A percentile compares a stretch with the other conserved stretches of the same genome.
These are phyloP conservation scores for Sambucus nigra DNA, from an alignment of 129 eudicot genomes.

Conservation along the genomic window DNA sequence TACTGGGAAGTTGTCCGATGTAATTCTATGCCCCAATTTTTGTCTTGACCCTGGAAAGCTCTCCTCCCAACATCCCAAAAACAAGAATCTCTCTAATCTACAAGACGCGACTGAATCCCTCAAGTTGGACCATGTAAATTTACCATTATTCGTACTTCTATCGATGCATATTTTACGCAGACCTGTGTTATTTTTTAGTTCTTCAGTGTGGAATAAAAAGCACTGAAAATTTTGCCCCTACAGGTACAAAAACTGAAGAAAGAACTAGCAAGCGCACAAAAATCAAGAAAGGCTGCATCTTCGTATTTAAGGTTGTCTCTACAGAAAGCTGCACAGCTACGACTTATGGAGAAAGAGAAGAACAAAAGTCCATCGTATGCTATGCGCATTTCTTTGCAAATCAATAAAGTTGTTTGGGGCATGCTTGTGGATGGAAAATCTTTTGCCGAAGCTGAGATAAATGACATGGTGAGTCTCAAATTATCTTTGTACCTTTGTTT, in stretches of 20 bases:
- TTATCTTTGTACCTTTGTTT: neutral
- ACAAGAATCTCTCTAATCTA: no score
- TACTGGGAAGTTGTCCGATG: no score
- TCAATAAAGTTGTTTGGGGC: slow-evolving; percentile 87
- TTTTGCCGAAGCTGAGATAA: slow-evolving; percentile 96
- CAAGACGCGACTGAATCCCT: no score
- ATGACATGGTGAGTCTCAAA: slow-evolving; percentile 63
- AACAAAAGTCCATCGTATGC: slow-evolving; percentile 97
- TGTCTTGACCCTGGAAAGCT: no score
- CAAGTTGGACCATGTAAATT: no score
- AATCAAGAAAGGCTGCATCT: slow-evolving; percentile 76
- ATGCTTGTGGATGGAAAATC: slow-evolving; percentile 98
- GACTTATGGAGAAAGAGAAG: slow-evolving; percentile 92
- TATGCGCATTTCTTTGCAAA: slow-evolving; percentile 94
- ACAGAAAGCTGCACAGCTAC: slow-evolving; percentile 89
- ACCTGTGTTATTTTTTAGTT: neutral
- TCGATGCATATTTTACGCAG: neutral
- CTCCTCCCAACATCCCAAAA: no score
- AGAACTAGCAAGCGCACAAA: slow-evolving; percentile 57
- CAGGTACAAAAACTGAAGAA: slow-evolving; percentile 75
- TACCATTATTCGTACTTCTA: no score
- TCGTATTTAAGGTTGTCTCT: slow-evolving; percentile 72
- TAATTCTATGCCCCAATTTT: no score
- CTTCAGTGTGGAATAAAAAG: slow-evolving; percentile 6
- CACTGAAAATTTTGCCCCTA: slow-evolving; percentile 16